phyloP scores from a whole-genome alignment of 371 early-diverging fungal species.

The Zopfochytrium polystomum region DNA sequence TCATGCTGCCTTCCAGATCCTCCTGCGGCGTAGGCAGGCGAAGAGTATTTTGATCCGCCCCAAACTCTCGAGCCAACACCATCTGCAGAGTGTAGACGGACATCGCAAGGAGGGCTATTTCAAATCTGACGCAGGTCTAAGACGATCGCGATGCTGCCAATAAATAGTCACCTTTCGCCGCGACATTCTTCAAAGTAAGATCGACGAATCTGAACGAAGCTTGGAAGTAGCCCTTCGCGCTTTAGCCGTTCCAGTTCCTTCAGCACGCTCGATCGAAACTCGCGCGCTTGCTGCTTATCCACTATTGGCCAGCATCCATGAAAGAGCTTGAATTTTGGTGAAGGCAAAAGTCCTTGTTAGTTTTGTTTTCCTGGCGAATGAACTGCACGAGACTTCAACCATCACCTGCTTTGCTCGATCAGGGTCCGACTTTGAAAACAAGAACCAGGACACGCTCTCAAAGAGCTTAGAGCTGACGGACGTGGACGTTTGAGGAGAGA shows the following conservation, averaged over 20 bases:
- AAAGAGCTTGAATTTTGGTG: constrained; percentile 33
- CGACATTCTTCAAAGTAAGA: constrained; percentile 45
- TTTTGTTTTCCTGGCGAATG: too few species aligned
- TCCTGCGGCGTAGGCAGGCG: too few species aligned
- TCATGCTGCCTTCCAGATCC: background rate
- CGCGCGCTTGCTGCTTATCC: constrained; percentile 34
- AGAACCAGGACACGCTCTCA: background rate
- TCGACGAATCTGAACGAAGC: constrained; percentile 27
- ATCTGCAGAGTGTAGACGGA: background rate
- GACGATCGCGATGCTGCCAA: constrained; percentile 6
- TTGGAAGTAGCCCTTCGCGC: constrained; percentile 16
- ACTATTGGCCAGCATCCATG: constrained; percentile 43
- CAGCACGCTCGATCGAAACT: constrained; percentile 35
- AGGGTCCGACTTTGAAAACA: background rate
- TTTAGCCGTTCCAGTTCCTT: constrained; percentile 41
- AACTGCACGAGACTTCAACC: too few species aligned
- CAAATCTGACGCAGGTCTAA: background rate
- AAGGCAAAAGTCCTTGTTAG: too few species aligned
- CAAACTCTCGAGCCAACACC: background rate
- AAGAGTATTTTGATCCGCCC: too few species aligned
- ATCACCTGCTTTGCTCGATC: background rate
- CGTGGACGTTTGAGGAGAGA: background rate
- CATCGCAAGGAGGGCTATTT: background rate
- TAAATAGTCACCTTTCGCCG: constrained; percentile 35
- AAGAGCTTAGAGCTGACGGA: background rate